Evolutionary conservation across 75 land plant genomes (phyloP), one percentile per base, ranked within the genome.

Genomic region (Pseudotsuga menziesii): DNA sequence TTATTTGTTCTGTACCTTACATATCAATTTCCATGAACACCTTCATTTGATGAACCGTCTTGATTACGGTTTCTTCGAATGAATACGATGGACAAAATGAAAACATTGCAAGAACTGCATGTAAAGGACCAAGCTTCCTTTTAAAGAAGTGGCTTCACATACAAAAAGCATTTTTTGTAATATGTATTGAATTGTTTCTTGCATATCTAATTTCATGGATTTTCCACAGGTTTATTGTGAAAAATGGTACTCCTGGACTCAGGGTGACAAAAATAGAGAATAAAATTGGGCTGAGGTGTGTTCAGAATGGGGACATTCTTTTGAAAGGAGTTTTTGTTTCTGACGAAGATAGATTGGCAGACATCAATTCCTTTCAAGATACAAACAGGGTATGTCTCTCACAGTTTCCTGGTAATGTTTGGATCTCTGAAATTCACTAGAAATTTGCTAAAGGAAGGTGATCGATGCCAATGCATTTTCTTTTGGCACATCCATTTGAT

Each of bases 261-360:
- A 80, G 61, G n/a, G 98, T 78, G 27, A 86, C 94, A 41, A 96
- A 96, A 76, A 96, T 94, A 52, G 87, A 91, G 78, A 96, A 94
- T 79, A 96, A 96, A 76, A 94, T 96, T 73, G 92, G 94, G 56
- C 73, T 96, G 58, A 84, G 98, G 67, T 89, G 93, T 64, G 97
- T 96, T 75, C 98, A 96, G 73, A 96, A 96, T 86, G 97, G 98
- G 56, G 97, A 96, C 76, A 96, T 96, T 86, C 27, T 84, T 15
- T 57, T 96, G 54, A 82, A 85, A 76, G 82, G 85, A 55, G 94
- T 91, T 5, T 96, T 93, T 84, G 89, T 96, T 17, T 91, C 94
- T 60, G 97, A 96, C 32, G 98, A 96, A 56, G 98, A 96, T 71
- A 87, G 94, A 35, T 58, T 94, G 29, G 78, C 89, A 52, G 94